Percentiles rank a stretch among this genome's conserved stretches.
phyloP scores from a whole-genome alignment of 2,329 filamentous ascomycete species.

The Verticillium dahliae region DNA sequence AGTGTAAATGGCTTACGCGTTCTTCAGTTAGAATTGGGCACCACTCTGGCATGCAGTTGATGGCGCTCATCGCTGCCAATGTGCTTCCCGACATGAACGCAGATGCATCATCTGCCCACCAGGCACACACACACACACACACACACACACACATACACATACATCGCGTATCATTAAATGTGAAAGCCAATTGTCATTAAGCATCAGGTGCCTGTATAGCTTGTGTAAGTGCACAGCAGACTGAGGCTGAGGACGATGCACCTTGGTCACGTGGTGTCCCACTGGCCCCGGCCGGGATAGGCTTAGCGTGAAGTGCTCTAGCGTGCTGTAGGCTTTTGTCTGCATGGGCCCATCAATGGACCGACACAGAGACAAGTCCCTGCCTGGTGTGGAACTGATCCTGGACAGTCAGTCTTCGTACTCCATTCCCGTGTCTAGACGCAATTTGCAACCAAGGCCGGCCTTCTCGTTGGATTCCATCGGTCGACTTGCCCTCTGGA shows the following conservation, averaged over 20 bases:
- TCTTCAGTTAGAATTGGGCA: too few relatives aligned
- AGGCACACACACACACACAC: too few relatives aligned
- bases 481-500: background rate
- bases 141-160: too few relatives aligned
- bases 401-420: background rate
- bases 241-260: background rate
- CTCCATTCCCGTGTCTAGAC: background rate
- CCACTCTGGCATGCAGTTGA: too few relatives aligned
- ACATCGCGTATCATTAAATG: too few relatives aligned
- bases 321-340: slow-evolving; percentile 1
- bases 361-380: background rate
- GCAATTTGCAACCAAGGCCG: background rate
- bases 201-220: background rate
- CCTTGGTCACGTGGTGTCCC: background rate
- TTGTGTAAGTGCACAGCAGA: background rate
- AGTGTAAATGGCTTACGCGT: too few relatives aligned
- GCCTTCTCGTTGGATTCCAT: background rate
- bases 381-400: background rate
- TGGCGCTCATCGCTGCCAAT: too few relatives aligned
- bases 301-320: background rate
- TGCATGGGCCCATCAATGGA: background rate
- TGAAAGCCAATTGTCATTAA: too few relatives aligned
- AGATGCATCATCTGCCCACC: too few relatives aligned
- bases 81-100: too few relatives aligned
- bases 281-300: background rate